Percentiles rank a stretch among this genome's conserved stretches.
Conservation (phyloP, 768 basidiomycete species). For the Tricholomella constricta region DNA sequence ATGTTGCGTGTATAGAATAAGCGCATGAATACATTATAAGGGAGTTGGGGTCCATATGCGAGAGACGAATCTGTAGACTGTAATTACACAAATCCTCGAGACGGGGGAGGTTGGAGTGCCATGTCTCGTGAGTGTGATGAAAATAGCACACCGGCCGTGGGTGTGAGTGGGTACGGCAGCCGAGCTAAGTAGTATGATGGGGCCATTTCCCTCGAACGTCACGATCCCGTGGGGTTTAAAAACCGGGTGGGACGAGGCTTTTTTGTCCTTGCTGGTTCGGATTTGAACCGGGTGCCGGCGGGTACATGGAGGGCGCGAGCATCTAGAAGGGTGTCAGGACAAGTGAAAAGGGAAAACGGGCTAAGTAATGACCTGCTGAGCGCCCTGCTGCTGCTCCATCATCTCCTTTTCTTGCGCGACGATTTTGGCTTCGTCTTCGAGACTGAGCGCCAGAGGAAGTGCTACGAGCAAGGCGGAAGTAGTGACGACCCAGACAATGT, state of each 20-base stretch:
- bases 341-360: slow-evolving; percentile 7
- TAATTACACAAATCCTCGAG: slow-evolving; percentile 17
- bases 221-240: slow-evolving; percentile 44
- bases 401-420: slow-evolving; percentile 94
- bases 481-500: slow-evolving; percentile 92
- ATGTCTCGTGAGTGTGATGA: slow-evolving; percentile 9
- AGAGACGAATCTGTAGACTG: slow-evolving; percentile 15
- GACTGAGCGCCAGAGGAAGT: slow-evolving; percentile 85
- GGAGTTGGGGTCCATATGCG: slow-evolving; percentile 7
- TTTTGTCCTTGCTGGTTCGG: slow-evolving; percentile 49
- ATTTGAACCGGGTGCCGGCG: slow-evolving; percentile 35
- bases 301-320: slow-evolving; percentile 68
- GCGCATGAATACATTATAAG: slow-evolving; percentile 12
- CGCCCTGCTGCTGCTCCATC: slow-evolving; percentile 90
- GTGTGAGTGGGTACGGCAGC: slow-evolving; percentile 16
- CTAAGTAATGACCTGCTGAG: slow-evolving; percentile 70
- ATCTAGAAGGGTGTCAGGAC: slow-evolving; percentile 50
- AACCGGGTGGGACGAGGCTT: slow-evolving; percentile 83
- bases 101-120: slow-evolving; percentile 2
- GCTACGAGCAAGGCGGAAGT: slow-evolving; percentile 94
- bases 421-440: slow-evolving; percentile 96
- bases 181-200: slow-evolving; percentile 15
- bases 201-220: slow-evolving; percentile 16
- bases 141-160: slow-evolving; percentile 23
- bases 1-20: slow-evolving; percentile 12